phyloP scores from a whole-genome alignment of 495 filamentous ascomycete species.

The Talaromyces nanjingensis region DNA sequence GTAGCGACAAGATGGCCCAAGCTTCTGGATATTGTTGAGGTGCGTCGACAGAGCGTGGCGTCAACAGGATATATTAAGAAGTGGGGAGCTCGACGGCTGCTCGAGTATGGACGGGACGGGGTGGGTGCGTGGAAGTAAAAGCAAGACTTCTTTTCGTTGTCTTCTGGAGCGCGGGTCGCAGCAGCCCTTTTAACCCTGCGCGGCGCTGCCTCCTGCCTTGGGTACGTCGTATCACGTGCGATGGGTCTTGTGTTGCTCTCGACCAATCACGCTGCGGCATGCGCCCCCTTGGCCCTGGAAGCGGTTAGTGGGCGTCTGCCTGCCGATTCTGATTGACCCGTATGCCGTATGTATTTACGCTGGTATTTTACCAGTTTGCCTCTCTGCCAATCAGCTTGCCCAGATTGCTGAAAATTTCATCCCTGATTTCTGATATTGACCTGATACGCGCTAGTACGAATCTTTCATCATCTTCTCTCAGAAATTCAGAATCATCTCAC shows the following conservation, averaged over 20 bases:
- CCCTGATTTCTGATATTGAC: not conserved
- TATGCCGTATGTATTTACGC: not conserved
- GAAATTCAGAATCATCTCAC: not conserved
- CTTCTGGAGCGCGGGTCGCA: conserved; percentile 6
- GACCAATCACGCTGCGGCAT: not conserved
- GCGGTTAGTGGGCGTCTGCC: not conserved
- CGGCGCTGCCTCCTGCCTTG: not conserved
- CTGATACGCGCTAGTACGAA: not conserved
- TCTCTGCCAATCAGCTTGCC: not conserved
- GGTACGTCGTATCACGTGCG: not conserved
- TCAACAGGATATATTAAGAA: not conserved
- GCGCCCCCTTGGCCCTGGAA: not conserved
- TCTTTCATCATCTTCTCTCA: not conserved
- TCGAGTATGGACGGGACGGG: not conserved
- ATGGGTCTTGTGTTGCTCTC: not conserved
- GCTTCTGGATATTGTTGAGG: not conserved
- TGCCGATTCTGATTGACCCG: not conserved
- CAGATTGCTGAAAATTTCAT: not conserved
- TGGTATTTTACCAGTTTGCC: not conserved
- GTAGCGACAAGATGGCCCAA: not conserved
- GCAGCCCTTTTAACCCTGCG: conserved; percentile 12
- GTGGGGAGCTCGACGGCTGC: not conserved
- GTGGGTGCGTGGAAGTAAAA: conserved; percentile 9
- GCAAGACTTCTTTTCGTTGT: not conserved
- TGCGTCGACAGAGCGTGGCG: conserved; percentile 2